These are phyloP conservation scores for Arthrobotrys iridis DNA, from an alignment of 2,329 filamentous ascomycete genomes.

Conservation along the genomic window DNA sequence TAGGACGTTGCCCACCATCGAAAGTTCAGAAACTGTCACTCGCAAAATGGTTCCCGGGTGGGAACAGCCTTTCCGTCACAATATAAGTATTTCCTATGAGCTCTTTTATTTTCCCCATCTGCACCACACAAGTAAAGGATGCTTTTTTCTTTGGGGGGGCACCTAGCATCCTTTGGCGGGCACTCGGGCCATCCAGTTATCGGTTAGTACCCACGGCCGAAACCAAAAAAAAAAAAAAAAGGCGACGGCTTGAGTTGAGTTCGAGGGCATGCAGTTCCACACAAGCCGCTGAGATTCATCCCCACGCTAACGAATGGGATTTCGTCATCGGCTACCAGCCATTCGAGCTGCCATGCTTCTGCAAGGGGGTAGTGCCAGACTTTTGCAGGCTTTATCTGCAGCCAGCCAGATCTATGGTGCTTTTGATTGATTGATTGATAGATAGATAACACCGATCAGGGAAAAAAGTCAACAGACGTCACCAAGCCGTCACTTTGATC, in stretches of 20 bases:
- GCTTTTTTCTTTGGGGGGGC: conserved; percentile 1
- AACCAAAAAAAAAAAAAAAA: conserved; percentile 20
- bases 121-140: conserved; percentile 1
- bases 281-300: conserved; percentile 7
- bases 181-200: conserved; percentile 20
- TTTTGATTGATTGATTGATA: not conserved
- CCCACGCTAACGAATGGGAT: conserved; percentile 30
- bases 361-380: conserved; percentile 30
- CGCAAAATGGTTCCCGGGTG: not conserved
- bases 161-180: conserved; percentile 7
- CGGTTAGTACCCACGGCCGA: conserved; percentile 1
- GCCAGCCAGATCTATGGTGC: no score
- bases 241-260: conserved; percentile 27
- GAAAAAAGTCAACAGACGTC: conserved; percentile 5
- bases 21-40: not conserved
- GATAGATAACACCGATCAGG: conserved; percentile 5
- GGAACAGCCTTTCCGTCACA: not conserved
- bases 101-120: not conserved
- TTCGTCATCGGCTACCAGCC: conserved; percentile 41
- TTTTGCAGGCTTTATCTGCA: conserved; percentile 14
- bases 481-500: not conserved
- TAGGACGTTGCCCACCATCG: not conserved
- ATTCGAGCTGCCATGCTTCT: conserved; percentile 15
- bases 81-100: conserved; percentile 6
- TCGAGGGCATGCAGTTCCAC: conserved; percentile 16